Evolutionary conservation across 768 basidiomycete species (phyloP).

Genomic region (Macrolepiota dolichaula): DNA sequence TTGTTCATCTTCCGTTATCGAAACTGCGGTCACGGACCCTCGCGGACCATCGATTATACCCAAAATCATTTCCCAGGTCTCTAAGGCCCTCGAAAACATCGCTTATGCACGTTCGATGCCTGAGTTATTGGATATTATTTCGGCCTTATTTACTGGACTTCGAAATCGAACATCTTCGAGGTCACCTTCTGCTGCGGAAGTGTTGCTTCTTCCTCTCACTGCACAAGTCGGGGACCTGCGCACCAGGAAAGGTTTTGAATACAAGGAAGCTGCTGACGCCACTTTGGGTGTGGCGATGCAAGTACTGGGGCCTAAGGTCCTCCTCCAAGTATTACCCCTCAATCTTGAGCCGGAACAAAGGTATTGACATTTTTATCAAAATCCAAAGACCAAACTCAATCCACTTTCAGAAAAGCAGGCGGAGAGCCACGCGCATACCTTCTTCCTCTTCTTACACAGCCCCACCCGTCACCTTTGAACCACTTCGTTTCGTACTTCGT

Average conservation of each 20-base stretch:
- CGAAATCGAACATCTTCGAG: constrained; percentile 41
- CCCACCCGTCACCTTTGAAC: constrained; percentile 74
- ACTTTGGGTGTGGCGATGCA: constrained; percentile 80
- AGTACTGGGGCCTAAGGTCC: constrained; percentile 77
- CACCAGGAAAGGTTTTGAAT: constrained; percentile 79
- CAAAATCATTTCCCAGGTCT: constrained; percentile 59
- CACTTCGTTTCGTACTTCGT: constrained; percentile 93
- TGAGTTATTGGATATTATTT: constrained; percentile 71
- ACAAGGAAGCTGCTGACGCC: constrained; percentile 83
- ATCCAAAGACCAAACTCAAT: background rate
- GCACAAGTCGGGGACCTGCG: constrained; percentile 71
- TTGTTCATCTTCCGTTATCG: constrained; percentile 62
- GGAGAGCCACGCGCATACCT: constrained; percentile 88
- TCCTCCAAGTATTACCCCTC: constrained; percentile 74
- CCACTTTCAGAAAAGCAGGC: constrained; percentile 52
- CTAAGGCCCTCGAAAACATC: constrained; percentile 69
- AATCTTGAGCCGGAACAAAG: constrained; percentile 80
- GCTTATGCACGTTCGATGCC: constrained; percentile 73
- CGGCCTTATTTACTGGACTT: constrained; percentile 64
- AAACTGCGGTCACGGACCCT: constrained; percentile 44
- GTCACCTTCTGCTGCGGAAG: constrained; percentile 60
- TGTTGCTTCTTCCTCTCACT: constrained; percentile 66
- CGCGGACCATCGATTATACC: constrained; percentile 53
- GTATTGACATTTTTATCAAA: constrained; percentile 38
- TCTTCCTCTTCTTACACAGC: constrained; percentile 79